These are phyloP conservation scores for Trichosporon ovoides DNA, from an alignment of 1,284 basidiomycete species.

Conservation along the genomic window DNA sequence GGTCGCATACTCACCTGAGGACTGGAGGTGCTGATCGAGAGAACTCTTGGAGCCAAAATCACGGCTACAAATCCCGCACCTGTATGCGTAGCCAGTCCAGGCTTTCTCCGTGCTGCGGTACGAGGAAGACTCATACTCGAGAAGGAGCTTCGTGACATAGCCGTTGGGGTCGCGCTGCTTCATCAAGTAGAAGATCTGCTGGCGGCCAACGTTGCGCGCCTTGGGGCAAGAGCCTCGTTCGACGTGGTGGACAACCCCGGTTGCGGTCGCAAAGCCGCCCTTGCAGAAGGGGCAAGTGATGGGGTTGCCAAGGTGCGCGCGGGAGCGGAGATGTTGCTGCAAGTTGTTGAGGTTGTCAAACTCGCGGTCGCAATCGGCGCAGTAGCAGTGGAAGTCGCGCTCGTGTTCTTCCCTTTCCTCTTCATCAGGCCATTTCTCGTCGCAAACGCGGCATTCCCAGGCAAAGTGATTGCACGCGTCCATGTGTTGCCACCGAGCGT, in stretches of 20 bases:
- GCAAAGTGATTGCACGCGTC: neutral
- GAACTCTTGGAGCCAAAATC: neutral
- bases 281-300: neutral
- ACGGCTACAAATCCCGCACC: conserved; percentile 7
- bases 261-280: conserved; percentile 4
- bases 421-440: too few species aligned
- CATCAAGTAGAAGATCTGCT: conserved; percentile 6
- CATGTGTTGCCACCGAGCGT: conserved; percentile 5
- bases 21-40: conserved; percentile 5
- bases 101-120: neutral
- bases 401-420: too few species aligned
- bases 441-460: too few species aligned
- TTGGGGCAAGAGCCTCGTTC: conserved; percentile 4
- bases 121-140: neutral
- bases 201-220: conserved; percentile 1
- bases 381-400: too few species aligned
- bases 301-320: neutral
- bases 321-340: neutral
- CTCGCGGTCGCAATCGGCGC: neutral
- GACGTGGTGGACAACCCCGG: conserved; percentile 13
- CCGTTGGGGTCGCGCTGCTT: conserved; percentile 8
- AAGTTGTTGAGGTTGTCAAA: neutral
- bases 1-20: too few species aligned
- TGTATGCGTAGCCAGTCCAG: conserved; percentile 6
- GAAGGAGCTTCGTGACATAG: conserved; percentile 2